Evolutionary conservation across 2,329 filamentous ascomycete species (phyloP).

Genomic region (Sordariomycetes sp.): DNA sequence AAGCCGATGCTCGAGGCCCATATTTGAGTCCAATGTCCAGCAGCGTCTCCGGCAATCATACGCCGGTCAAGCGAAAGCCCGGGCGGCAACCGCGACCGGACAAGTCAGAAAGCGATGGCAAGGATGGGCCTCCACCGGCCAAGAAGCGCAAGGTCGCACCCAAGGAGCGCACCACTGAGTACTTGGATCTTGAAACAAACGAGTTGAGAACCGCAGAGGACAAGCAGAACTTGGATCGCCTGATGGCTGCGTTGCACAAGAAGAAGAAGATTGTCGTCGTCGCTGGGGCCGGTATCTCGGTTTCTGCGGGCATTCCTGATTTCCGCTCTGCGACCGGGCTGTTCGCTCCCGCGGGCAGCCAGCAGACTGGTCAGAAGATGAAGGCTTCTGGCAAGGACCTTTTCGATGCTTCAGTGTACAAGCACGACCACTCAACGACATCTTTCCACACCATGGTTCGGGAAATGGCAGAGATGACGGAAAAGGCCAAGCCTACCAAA

Average conservation of each 20-base stretch:
- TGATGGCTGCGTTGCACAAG: conserved; percentile 68
- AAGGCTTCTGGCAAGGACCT: conserved; percentile 87
- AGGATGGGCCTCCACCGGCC: conserved; percentile 56
- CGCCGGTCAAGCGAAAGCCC: conserved; percentile 36
- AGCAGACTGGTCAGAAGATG: conserved; percentile 86
- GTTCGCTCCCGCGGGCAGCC: conserved; percentile 74
- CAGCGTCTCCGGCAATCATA: conserved; percentile 37
- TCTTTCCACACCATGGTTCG: conserved; percentile 96
- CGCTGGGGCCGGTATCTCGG: conserved; percentile 92
- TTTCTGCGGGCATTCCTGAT: conserved; percentile 92
- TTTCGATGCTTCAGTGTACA: conserved; percentile 96
- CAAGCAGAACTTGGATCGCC: conserved; percentile 51
- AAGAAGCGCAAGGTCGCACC: conserved; percentile 63
- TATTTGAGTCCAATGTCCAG: conserved; percentile 35
- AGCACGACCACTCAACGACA: conserved; percentile 77
- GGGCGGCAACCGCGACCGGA: conserved; percentile 10
- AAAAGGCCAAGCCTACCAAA: conserved; percentile 67
- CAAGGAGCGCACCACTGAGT: conserved; percentile 66
- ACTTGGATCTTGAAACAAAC: conserved; percentile 59
- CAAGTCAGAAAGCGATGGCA: conserved; percentile 16
- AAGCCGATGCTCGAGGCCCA: too few species aligned
- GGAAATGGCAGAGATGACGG: conserved; percentile 71
- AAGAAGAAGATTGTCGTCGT: conserved; percentile 97
- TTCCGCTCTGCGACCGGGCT: conserved; percentile 88
- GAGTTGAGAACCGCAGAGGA: conserved; percentile 37